Evolutionary conservation across 805 yeast species (phyloP).

Genomic region (Martiniozyma abietophila): DNA sequence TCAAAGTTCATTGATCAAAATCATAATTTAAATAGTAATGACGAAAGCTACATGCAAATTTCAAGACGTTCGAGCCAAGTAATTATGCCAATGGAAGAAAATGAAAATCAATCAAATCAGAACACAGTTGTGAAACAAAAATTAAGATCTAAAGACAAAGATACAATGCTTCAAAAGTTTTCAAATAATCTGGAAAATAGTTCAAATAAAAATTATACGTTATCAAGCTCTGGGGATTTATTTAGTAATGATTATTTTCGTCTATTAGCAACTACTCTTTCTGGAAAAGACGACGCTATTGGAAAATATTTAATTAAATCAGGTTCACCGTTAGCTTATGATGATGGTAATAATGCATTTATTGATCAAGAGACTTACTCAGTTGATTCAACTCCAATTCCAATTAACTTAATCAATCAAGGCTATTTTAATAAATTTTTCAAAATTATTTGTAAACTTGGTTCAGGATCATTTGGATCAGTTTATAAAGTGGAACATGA

Average conservation of each 20-base stretch:
- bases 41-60: no score
- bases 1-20: no score
- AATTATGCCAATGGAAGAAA: neutral
- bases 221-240: constrained; percentile 13
- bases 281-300: constrained; percentile 5
- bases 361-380: neutral
- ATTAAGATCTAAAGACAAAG: no score
- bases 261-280: constrained; percentile 13
- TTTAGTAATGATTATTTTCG: constrained; percentile 23
- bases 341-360: neutral
- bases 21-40: no score
- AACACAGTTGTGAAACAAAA: no score
- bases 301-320: neutral
- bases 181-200: neutral
- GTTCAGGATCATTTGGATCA: constrained; percentile 78
- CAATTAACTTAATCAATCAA: constrained; percentile 54
- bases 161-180: neutral
- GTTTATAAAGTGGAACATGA: constrained; percentile 79
- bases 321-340: neutral
- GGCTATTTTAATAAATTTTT: constrained; percentile 77
- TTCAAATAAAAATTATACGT: constrained; percentile 2
- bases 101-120: neutral
- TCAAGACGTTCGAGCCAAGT: no score
- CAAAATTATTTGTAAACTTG: constrained; percentile 48
- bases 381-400: constrained; percentile 10